Base-by-base conservation (phyloP, 2,329 filamentous ascomycete genomes). In the Alternaria gaisen region DNA sequence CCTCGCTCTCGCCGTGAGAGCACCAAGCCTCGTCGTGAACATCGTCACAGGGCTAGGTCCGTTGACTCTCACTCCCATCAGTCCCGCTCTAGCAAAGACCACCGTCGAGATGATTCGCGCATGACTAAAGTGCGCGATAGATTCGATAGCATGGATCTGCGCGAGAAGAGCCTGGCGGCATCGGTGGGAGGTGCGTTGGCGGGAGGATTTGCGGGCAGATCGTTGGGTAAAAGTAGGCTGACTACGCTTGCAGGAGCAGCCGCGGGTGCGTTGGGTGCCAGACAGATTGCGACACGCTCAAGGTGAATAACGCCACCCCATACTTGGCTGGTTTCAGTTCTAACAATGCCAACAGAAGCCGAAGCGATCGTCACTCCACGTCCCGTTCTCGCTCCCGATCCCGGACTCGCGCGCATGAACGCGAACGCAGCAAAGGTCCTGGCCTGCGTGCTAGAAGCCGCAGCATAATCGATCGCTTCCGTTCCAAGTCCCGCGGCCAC, bases 161-260 rank as follows among this genome's bases (percentile, higher is more conserved):
- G 71, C 36, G 75, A 77, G 30, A 72, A 69, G 60, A 69, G 69
- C 58, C 61, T 78, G 64, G 73, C 73, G 47, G 76, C 77, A 65
- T 72, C 73, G 56, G 68, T 76, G 68, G 75, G 70, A 72, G 77
- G 77, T 76, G 77, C 76, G 72, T 76, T 79, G 67, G 77, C 72
- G 43, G 77, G 77, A 59, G 77, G 76, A 50, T 57, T 79, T 54
- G 73, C 74, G 26, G 76, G 74, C 36, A 74, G 69, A 44, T 61
- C 68, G 56, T 53, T 76, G 51, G 74, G 75, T 44, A 71, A 74
- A 52, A 72, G 74, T 59, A 75, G 68, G 66, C 73, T 79, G 64
- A 77, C 75, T 43, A 75, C 75, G 56, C 60, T 78, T 52, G 73
- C 73, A 77, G 77, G 77, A 62, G 75, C 72, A 30, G 77, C 75